Evolutionary conservation across 2,329 filamentous ascomycete species (phyloP).

Genomic region (Didymella arachidicola): DNA sequence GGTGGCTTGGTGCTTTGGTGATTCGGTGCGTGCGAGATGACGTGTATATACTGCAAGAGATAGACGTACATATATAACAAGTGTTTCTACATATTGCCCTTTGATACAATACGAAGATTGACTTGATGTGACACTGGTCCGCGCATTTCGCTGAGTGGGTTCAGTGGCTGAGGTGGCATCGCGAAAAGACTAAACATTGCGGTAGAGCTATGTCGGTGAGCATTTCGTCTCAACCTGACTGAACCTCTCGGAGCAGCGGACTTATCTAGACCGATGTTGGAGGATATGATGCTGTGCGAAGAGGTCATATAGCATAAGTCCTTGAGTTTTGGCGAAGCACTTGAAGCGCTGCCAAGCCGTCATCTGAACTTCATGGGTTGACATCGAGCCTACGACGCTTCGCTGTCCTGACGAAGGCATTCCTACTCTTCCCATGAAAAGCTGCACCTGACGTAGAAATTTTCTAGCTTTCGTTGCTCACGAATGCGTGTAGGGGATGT

Average conservation of each 20-base stretch:
- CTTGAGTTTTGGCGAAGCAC: not conserved
- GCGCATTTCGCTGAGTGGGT: not conserved
- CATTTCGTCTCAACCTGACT: no score
- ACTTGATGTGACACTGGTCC: not conserved
- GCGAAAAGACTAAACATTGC: not conserved
- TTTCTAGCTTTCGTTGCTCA: no score
- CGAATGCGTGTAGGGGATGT: no score
- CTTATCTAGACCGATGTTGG: not conserved
- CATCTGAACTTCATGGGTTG: not conserved
- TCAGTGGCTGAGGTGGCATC: not conserved
- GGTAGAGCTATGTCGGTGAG: not conserved
- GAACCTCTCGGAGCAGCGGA: no score
- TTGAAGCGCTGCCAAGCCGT: not conserved
- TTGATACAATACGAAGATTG: not conserved
- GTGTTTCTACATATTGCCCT: no score
- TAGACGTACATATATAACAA: not conserved
- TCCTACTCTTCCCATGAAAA: no score
- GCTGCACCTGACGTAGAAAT: no score
- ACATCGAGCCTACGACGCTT: no score
- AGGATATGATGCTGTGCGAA: not conserved
- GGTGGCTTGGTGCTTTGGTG: no score
- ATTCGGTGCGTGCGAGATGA: not conserved
- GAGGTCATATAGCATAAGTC: not conserved
- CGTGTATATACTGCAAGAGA: not conserved
- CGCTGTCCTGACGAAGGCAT: no score